Base-by-base conservation (phyloP, 1,284 basidiomycete genomes). In the Chalciporus sp. region DNA sequence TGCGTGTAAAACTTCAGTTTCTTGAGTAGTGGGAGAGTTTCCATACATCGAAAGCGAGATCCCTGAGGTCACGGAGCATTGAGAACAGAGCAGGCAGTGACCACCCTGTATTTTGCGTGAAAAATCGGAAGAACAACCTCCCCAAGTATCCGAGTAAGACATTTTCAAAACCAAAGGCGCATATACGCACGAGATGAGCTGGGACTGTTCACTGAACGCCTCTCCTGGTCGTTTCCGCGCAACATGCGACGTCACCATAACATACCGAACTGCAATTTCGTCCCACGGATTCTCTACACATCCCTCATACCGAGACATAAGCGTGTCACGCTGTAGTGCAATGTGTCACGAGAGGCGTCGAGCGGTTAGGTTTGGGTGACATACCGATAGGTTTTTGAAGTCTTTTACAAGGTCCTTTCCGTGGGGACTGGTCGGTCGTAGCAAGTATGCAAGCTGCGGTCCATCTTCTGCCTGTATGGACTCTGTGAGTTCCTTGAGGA, bases 21-120 rank as follows among this genome's bases (percentile, higher is more conserved):
- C 12, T 16, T 20, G 27, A 26, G 7, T 39, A 28, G 45, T 6
- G 42, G 8, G 19, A 14, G n/a, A 9, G 55, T 47, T 19, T 33
- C 17, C 70, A 62, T 64, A 85, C 88, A 67, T 89, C 86, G 61
- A 88, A 85, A 2, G 92, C 92, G 20, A 95, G 77, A 65, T 92
- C 88, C 48, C 92, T 78, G 51, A 95, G 72, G 68, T 95, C 92
- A 45, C 85, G 78, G 31, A 95, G 72, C 28, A 93, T 81, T 9
- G 88, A 85, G 65, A 93, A 94, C 28, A 95, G 70, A 0, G 87
- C 84, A 10, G 87, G 89, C 4, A 95, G 72, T 17, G 88, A 87
- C 93, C 93, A 95, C 4, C 90, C 85, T 19, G 85, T 84, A 65
- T 91, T 89, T 51, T 82, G 81, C 19, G 80, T 77, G 57, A 95